Percentiles rank a stretch among this genome's conserved stretches.
These are phyloP conservation scores for Cryptosporidium muris DNA, from an alignment of 169 alveolate genomes.

Conservation along the genomic window DNA sequence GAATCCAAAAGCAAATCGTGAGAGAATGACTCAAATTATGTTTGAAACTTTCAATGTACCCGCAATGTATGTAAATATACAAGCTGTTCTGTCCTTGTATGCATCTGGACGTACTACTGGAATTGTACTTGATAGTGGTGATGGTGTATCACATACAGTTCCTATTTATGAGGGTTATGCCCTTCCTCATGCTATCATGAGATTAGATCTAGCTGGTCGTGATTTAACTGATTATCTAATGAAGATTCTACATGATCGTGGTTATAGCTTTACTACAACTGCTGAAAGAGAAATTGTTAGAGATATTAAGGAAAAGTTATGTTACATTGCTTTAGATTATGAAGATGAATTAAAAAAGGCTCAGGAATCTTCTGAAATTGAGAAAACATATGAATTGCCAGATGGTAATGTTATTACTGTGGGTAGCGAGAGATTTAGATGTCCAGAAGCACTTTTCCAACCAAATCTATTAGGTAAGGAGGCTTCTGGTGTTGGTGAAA, in stretches of 20 bases:
- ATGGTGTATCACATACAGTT: slow-evolving; percentile 97
- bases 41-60: slow-evolving; percentile 98
- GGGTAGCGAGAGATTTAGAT: slow-evolving; percentile 94
- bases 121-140: slow-evolving; percentile 98
- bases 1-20: slow-evolving; percentile 96
- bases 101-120: slow-evolving; percentile 99
- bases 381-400: slow-evolving; percentile 97
- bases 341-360: slow-evolving; percentile 92
- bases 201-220: slow-evolving; percentile 98
- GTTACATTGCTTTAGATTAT: slow-evolving; percentile 95
- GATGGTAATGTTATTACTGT: slow-evolving; percentile 96
- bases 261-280: slow-evolving; percentile 94
- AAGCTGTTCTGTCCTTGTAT: slow-evolving; percentile 97
- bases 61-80: slow-evolving; percentile 95
- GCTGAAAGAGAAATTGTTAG: slow-evolving; percentile 98
- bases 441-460: slow-evolving; percentile 97
- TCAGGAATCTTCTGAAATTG: slow-evolving; percentile 89
- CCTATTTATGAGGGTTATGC: slow-evolving; percentile 99
- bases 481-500: slow-evolving; percentile 94
- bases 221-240: slow-evolving; percentile 94
- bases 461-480: slow-evolving; percentile 94
- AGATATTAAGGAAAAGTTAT: slow-evolving; percentile 96
- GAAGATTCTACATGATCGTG: slow-evolving; percentile 95
- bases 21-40: slow-evolving; percentile 96
- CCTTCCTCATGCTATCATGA: slow-evolving; percentile 95